Base-by-base conservation (phyloP, 148 eudicot species). In the Dianthus caryophyllus region DNA sequence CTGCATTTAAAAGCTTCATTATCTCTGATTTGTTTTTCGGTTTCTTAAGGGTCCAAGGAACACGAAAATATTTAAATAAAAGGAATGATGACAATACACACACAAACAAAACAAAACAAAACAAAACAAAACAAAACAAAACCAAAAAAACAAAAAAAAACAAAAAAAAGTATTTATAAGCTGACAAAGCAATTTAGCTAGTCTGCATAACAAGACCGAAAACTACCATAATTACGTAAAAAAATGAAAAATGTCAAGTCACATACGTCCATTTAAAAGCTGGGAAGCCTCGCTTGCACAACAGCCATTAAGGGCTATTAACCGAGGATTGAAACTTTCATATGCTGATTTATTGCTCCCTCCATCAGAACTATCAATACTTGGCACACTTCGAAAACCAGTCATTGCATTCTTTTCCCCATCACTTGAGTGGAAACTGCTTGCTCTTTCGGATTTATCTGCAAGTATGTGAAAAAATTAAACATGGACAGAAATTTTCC, bases 221-320 rank as follows among this genome's bases (percentile, higher is more conserved):
- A 39, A 39, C 6, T 11, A 46, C 30, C 47, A 41, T 36, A 39
- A 67, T 22, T 9, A 16, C 43, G 4, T 16, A n/a, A 31, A 16
- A 10, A 12, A 36, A 5, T 54, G 18, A 39, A 44, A 27, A 57
- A 18, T 58, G 58, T 47, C 31, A 44, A 48, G 49, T 1, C 58
- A 64, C 86, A 52, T 84, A 85, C 95, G 90, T 74, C 78, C 78
- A 63, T 77, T 82, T 73, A 85, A 64, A 68, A 88, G 84, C 80
- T 83, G 86, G 63, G 71, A 68, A 62, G 95, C 95, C 53, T 85
- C 90, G 67, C 88, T 83, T 47, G 69, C 70, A 72, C 73, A 67
- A 70, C 90, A 88, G 21, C 86, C 95, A 30, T 74, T 80, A 38
- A 88, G 58, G 24, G 88, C 68, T 71, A 85, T 82, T 50, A 85